Evolutionary conservation across 2,329 filamentous ascomycete species (phyloP).

Genomic region (Eutypella sp.): DNA sequence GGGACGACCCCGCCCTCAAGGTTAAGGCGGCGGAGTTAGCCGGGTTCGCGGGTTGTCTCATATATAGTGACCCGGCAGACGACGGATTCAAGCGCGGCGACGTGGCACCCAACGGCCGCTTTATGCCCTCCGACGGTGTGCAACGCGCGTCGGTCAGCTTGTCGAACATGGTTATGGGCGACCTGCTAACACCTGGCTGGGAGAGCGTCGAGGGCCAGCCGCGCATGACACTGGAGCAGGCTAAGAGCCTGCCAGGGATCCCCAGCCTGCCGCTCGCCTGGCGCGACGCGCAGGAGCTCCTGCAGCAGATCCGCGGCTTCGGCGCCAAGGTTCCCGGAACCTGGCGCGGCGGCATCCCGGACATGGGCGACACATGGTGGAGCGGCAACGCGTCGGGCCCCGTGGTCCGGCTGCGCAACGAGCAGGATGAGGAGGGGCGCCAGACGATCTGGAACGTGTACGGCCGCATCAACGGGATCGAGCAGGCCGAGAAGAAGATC

Average conservation of each 20-base stretch:
- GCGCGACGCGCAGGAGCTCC: conserved; percentile 77
- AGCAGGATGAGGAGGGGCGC: conserved; percentile 76
- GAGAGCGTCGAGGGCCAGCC: conserved; percentile 63
- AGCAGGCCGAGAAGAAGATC: conserved; percentile 77
- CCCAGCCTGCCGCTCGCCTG: conserved; percentile 87
- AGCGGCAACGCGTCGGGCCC: conserved; percentile 73
- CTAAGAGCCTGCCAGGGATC: conserved; percentile 70
- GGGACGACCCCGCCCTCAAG: conserved; percentile 71
- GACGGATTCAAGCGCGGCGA: conserved; percentile 74
- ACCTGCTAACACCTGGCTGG: conserved; percentile 87
- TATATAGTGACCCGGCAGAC: conserved; percentile 86
- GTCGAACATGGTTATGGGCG: conserved; percentile 78
- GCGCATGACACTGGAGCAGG: conserved; percentile 64
- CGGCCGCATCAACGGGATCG: conserved; percentile 76
- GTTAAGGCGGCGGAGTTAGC: conserved; percentile 84
- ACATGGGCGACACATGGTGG: conserved; percentile 68
- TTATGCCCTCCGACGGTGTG: conserved; percentile 75
- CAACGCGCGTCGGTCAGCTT: conserved; percentile 78
- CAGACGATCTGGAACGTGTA: conserved; percentile 92
- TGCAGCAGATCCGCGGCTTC: conserved; percentile 70
- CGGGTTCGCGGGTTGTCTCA: conserved; percentile 80
- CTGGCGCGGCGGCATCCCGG: conserved; percentile 75
- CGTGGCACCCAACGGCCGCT: conserved; percentile 70
- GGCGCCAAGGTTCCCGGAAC: conserved; percentile 63
- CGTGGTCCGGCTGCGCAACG: conserved; percentile 74